These are phyloP conservation scores for Cyberlindnera amylophila DNA, from an alignment of 805 yeast genomes.

Conservation along the genomic window DNA sequence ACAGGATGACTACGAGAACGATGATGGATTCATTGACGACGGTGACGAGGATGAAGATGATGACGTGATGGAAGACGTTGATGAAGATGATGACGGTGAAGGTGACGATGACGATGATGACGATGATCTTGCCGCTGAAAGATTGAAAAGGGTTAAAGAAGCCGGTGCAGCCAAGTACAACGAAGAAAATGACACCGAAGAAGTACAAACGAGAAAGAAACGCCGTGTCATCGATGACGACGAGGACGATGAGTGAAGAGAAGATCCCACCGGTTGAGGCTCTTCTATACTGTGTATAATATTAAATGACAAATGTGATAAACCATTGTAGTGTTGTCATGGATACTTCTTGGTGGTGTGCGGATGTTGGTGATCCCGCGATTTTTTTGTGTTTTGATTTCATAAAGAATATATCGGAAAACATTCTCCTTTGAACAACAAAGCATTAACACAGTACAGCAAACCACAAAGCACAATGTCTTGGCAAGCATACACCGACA, in stretches of 20 bases:
- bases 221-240: slow-evolving; percentile 51
- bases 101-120: slow-evolving; percentile 42
- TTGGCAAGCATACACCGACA: slow-evolving; percentile 91
- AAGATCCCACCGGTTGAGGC: too few species aligned
- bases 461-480: slow-evolving; percentile 30
- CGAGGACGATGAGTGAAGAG: slow-evolving; percentile 44
- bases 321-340: background rate
- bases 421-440: slow-evolving; percentile 1
- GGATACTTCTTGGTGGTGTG: background rate
- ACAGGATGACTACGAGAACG: slow-evolving; percentile 21
- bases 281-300: too few species aligned
- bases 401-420: background rate
- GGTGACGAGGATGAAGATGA: slow-evolving; percentile 54
- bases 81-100: slow-evolving; percentile 22
- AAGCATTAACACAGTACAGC: background rate
- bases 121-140: slow-evolving; percentile 38
- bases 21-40: slow-evolving; percentile 31
- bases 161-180: slow-evolving; percentile 52
- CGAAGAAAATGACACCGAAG: slow-evolving; percentile 24
- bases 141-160: slow-evolving; percentile 29
- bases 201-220: slow-evolving; percentile 32
- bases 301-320: too few species aligned
- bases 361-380: background rate
- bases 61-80: slow-evolving; percentile 36
- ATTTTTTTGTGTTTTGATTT: background rate